Conservation (phyloP, 2,329 filamentous ascomycete genomes). For the Sporothrix inflata region DNA sequence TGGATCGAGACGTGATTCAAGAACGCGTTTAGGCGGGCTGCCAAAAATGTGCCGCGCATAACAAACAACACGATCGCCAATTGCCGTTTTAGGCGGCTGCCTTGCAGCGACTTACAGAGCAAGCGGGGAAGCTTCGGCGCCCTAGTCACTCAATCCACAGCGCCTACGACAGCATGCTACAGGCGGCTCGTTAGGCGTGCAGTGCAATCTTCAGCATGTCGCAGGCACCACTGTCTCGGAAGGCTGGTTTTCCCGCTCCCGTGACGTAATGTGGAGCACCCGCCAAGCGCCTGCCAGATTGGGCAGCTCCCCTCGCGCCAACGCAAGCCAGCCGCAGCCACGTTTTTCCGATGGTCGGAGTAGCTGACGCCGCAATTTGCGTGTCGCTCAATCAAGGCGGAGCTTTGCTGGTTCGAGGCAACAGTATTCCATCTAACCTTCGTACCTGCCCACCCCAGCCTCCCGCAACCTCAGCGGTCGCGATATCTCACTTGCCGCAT, state of each 20-base stretch:
- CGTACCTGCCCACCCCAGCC: constrained; percentile 23
- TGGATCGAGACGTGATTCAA: background rate
- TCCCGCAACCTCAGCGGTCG: constrained; percentile 7
- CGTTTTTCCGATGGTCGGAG: constrained; percentile 28
- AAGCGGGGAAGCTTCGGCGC: background rate
- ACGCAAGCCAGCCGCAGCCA: constrained; percentile 21
- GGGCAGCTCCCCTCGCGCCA: background rate
- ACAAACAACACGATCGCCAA: constrained; percentile 22
- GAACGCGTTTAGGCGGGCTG: constrained; percentile 17
- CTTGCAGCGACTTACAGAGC: constrained; percentile 18
- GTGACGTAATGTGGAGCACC: constrained; percentile 9
- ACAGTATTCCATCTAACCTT: background rate
- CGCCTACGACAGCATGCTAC: background rate
- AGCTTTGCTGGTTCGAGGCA: constrained; percentile 28
- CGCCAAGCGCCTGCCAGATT: constrained; percentile 8
- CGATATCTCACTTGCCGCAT: constrained; percentile 13
- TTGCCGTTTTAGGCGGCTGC: constrained; percentile 24
- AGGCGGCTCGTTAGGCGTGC: background rate
- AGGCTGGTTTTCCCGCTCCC: constrained; percentile 13
- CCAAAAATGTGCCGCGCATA: background rate
- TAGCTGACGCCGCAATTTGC: constrained; percentile 32
- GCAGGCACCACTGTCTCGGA: constrained; percentile 12
- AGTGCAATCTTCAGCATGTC: background rate
- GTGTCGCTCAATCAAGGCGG: constrained; percentile 21
- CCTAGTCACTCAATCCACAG: background rate